These are phyloP conservation scores for Ciborinia camelliae DNA, from an alignment of 2,329 filamentous ascomycete genomes.

Conservation along the genomic window DNA sequence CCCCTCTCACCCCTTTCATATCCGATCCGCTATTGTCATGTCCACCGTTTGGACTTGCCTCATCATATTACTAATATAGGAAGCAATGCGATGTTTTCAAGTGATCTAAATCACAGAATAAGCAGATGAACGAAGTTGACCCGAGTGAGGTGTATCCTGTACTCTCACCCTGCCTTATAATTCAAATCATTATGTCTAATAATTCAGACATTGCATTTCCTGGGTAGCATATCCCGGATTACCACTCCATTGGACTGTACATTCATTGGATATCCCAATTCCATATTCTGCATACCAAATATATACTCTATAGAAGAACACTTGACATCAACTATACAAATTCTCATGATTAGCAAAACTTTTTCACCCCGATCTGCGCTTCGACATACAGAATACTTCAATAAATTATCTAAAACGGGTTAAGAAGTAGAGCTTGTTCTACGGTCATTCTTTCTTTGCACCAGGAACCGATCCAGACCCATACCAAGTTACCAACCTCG, in stretches of 20 bases:
- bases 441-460: neutral
- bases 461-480: neutral
- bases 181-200: neutral
- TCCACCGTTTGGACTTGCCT: neutral
- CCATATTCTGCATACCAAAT: neutral
- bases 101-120: neutral
- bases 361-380: no score
- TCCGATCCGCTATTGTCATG: neutral
- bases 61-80: neutral
- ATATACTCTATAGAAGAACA: neutral
- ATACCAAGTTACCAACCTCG: neutral
- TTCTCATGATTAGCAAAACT: neutral
- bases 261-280: slow-evolving; percentile 1
- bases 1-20: neutral
- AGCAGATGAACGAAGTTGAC: neutral
- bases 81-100: slow-evolving; percentile 5
- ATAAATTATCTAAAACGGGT: neutral
- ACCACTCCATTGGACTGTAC: slow-evolving; percentile 13
- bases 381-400: no score
- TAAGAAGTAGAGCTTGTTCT: neutral
- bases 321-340: neutral
- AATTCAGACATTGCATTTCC: neutral
- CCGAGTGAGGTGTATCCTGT: neutral
- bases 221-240: slow-evolving; percentile 7
- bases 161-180: neutral